phyloP scores from a whole-genome alignment of 1,284 basidiomycete genomes.

The Microbotryum scabiosae region DNA sequence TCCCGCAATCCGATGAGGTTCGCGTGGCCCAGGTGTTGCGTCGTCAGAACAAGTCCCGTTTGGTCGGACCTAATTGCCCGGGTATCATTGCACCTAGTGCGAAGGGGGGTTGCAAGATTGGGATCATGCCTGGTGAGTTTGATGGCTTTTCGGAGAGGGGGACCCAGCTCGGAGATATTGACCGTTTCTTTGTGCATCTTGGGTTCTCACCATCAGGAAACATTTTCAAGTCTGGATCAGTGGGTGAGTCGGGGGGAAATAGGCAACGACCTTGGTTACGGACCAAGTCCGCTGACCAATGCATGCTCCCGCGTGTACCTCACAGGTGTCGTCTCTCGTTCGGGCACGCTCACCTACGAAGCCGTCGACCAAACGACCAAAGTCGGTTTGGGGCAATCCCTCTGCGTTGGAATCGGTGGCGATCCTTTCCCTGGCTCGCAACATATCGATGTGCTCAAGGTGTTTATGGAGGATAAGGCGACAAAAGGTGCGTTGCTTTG shows the following conservation, averaged over 20 bases:
- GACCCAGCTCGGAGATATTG: no score
- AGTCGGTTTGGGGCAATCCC: constrained; percentile 90
- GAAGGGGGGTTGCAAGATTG: constrained; percentile 86
- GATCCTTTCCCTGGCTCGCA: constrained; percentile 98
- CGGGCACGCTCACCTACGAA: constrained; percentile 88
- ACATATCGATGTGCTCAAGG: constrained; percentile 91
- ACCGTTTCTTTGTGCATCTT: no score
- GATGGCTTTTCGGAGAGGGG: no score
- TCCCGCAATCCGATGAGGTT: constrained; percentile 93
- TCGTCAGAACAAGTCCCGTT: constrained; percentile 86
- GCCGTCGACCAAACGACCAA: constrained; percentile 74
- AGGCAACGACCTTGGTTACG: no score
- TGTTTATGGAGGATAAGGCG: constrained; percentile 86
- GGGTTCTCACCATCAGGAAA: constrained; percentile 46
- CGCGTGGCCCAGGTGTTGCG: constrained; percentile 86
- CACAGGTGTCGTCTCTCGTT: constrained; percentile 85
- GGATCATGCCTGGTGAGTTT: constrained; percentile 74
- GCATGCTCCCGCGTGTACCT: no score
- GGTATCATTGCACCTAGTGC: constrained; percentile 86
- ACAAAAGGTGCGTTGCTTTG: constrained; percentile 68
- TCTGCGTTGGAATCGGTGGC: constrained; percentile 96
- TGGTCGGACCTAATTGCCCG: constrained; percentile 83
- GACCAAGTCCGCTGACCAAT: no score
- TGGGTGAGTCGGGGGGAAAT: constrained; percentile 50
- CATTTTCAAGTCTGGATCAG: constrained; percentile 90